Evolutionary conservation across 2,329 filamentous ascomycete genomes (phyloP).

Genomic region (Exophiala sp.): DNA sequence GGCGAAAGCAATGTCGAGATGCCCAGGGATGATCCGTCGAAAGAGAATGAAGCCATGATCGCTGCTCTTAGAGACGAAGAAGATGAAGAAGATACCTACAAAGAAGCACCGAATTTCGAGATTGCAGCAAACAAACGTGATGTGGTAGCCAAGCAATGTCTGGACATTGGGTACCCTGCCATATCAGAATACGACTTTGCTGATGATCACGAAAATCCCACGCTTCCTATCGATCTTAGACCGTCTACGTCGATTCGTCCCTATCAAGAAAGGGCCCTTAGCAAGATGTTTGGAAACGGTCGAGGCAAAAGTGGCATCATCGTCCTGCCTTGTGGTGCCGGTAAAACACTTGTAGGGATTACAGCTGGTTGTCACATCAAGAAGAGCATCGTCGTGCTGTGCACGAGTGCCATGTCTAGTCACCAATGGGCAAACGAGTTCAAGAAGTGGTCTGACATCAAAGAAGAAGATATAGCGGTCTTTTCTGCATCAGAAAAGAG

Average conservation of each 20-base stretch:
- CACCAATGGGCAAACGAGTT: slow-evolving; percentile 97
- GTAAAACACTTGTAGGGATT: slow-evolving; percentile 97
- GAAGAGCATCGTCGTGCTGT: slow-evolving; percentile 91
- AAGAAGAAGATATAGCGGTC: slow-evolving; percentile 85
- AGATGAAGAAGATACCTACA: slow-evolving; percentile 76
- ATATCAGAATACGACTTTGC: slow-evolving; percentile 97
- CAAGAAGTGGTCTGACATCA: slow-evolving; percentile 98
- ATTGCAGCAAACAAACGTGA: slow-evolving; percentile 81
- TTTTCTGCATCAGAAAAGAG: slow-evolving; percentile 94
- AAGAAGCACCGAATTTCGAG: slow-evolving; percentile 89
- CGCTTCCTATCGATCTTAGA: slow-evolving; percentile 87
- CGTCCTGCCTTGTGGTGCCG: slow-evolving; percentile 90
- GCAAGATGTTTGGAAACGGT: slow-evolving; percentile 99
- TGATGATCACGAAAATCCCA: slow-evolving; percentile 83
- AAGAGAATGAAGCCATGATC: slow-evolving; percentile 43
- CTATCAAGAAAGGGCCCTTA: slow-evolving; percentile 96
- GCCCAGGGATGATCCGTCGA: slow-evolving; percentile 22
- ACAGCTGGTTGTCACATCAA: slow-evolving; percentile 97
- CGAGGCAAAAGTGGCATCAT: slow-evolving; percentile 97
- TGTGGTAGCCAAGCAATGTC: slow-evolving; percentile 81
- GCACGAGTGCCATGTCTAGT: slow-evolving; percentile 96
- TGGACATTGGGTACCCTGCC: slow-evolving; percentile 80
- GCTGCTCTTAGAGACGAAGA: slow-evolving; percentile 69
- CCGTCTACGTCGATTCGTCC: slow-evolving; percentile 84
- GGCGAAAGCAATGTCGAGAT: slow-evolving; percentile 36